Evolutionary conservation across 257 asterid species (phyloP).

Genomic region (Capsicum baccatum): DNA sequence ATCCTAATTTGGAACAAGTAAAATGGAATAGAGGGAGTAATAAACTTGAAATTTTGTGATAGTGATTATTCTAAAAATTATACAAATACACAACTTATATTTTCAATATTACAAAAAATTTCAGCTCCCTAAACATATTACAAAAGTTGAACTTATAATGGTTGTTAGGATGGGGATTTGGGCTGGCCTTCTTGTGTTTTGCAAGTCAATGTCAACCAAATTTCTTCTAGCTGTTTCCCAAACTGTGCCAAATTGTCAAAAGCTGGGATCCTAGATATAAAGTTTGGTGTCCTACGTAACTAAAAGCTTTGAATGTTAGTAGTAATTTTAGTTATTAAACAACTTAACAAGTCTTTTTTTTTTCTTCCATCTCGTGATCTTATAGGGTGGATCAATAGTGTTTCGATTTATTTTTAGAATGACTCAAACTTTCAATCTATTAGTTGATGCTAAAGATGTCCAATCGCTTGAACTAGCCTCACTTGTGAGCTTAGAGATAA

Average conservation of each 20-base stretch:
- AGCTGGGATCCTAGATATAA: neutral
- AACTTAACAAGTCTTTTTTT: no score
- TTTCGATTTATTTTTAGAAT: no score
- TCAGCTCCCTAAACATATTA: no score
- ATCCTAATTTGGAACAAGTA: no score
- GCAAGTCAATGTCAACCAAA: constrained; percentile 17
- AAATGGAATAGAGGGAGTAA: no score
- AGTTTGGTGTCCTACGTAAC: constrained; percentile 18
- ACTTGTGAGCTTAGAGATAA: neutral
- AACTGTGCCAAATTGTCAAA: neutral
- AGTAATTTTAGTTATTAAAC: neutral
- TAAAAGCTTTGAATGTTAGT: neutral
- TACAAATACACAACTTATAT: no score
- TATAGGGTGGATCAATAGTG: neutral
- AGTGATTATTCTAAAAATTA: no score
- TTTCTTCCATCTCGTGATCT: no score
- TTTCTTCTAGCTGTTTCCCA: neutral
- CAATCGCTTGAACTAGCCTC: neutral
- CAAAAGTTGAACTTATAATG: no score
- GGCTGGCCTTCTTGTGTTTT: neutral
- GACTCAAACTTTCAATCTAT: neutral
- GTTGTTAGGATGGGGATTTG: neutral
- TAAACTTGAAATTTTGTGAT: no score
- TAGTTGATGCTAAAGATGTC: neutral
- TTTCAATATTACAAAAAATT: no score